These are phyloP conservation scores for Tulasnella sp. DNA, from an alignment of 768 basidiomycete genomes.

Conservation along the genomic window DNA sequence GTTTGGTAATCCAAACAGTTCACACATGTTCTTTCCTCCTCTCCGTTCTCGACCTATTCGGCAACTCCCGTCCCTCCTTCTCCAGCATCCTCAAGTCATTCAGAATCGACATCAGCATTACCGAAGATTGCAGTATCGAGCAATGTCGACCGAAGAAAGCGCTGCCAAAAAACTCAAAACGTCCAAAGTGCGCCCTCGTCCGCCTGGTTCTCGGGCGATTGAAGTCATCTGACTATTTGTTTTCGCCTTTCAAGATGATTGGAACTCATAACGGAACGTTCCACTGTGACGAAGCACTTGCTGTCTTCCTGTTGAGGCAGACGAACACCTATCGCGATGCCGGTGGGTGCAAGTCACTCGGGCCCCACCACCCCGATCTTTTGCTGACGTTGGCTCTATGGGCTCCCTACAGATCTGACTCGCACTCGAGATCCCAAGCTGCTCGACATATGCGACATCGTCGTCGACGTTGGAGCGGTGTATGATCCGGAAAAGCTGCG, in stretches of 20 bases:
- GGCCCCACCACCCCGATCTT: background rate
- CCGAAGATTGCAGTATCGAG: background rate
- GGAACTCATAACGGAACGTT: conserved; percentile 95
- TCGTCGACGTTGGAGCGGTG: conserved; percentile 90
- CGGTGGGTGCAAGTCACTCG: conserved; percentile 33
- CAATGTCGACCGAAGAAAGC: background rate
- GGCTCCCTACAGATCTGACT: conserved; percentile 39
- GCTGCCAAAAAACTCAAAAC: conserved; percentile 6
- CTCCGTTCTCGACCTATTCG: background rate
- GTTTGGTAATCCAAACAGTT: background rate
- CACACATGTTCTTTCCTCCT: background rate
- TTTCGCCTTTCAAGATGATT: conserved; percentile 44
- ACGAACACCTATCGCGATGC: conserved; percentile 66
- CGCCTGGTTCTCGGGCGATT: background rate
- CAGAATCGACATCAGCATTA: background rate
- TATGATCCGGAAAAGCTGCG: conserved; percentile 69
- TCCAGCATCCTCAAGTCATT: background rate
- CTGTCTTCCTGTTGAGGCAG: conserved; percentile 75
- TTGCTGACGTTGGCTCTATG: background rate
- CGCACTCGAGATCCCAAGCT: conserved; percentile 61
- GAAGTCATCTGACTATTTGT: background rate
- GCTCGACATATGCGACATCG: conserved; percentile 76
- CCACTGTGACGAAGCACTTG: conserved; percentile 94
- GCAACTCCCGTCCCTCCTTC: background rate
- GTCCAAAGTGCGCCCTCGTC: background rate